Evolutionary conservation across 768 basidiomycete species (phyloP), one percentile per base, ranked within the genome.

Genomic region (Tulasnella sp.): DNA sequence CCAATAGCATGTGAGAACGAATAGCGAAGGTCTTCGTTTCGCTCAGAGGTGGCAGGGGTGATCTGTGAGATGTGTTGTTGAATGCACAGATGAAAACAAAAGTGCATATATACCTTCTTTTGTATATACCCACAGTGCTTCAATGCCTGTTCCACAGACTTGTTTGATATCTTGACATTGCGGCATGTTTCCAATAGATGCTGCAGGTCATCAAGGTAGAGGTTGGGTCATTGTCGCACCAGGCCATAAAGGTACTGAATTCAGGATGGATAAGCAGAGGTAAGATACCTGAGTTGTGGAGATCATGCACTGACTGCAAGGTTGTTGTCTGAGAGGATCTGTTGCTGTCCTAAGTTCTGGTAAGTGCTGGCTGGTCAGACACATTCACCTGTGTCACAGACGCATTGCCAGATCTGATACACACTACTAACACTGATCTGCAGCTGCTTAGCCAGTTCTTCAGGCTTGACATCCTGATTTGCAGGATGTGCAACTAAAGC

Each of bases 131-230:
- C 55, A 1, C 12, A 19, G 2, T 40, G 31, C 15, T 49, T 25
- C 12, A 62, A 35, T 9, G 45, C 31, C 3, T 42, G 59, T 6
- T 21, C 27, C 7, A 62, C 46, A 2, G 37, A 60, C 6, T 3
- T 7, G 8, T 21, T 17, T 21, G 50, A 15, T 15, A 57, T 34
- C 9, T 46, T 14, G 17, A 57, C 12, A 5, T 48, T 46, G 27
- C 27, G 31, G 12, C 6, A 21, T 8, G 19, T 27, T 21, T 7
- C 23, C 9, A 59, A 19, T 12, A 19, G 21, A n/a, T 23, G 15
- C 21, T 35, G 39, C 1, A 62, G 36, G 21, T 62, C 59, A 25
- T 62, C 59, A 11, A 62, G 43, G 15, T 46, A 42, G 5, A 56
- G 27, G 34, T 57, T 43, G 4, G 52, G 52, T 2, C 41, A 11